Evolutionary conservation across 495 filamentous ascomycete genomes (phyloP).

Genomic region (Podospora australis): DNA sequence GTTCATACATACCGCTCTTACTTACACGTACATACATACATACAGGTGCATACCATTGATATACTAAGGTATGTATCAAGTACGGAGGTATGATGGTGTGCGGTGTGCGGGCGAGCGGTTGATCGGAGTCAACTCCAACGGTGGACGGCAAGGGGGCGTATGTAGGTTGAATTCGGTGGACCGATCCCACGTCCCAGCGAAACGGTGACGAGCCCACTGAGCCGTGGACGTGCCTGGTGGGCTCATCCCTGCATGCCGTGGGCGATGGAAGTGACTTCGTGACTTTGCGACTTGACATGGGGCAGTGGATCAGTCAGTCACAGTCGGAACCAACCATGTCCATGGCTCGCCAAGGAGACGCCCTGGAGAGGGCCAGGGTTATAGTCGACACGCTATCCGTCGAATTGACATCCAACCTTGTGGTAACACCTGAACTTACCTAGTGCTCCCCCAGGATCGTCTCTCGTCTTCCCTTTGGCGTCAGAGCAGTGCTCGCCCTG

Average conservation of each 20-base stretch:
- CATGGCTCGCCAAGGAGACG: constrained; percentile 12
- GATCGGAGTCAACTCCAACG: background rate
- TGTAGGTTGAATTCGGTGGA: background rate
- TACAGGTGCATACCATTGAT: too few relatives aligned
- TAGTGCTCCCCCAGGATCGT: constrained; percentile 24
- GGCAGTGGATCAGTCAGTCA: constrained; percentile 5
- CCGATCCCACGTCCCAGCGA: constrained; percentile 15
- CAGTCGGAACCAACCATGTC: constrained; percentile 13
- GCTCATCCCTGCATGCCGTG: constrained; percentile 21
- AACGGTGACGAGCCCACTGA: constrained; percentile 18
- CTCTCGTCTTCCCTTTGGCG: constrained; percentile 15
- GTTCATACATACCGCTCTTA: too few relatives aligned
- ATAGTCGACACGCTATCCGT: constrained; percentile 13
- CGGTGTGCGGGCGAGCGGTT: too few relatives aligned
- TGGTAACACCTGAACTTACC: constrained; percentile 25
- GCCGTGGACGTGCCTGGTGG: constrained; percentile 9
- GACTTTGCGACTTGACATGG: constrained; percentile 9
- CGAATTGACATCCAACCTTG: constrained; percentile 22
- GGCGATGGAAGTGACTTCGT: too few relatives aligned
- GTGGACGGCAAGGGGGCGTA: background rate
- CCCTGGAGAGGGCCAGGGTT: constrained; percentile 14
- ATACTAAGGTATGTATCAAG: too few relatives aligned
- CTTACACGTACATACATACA: too few relatives aligned
- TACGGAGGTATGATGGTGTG: too few relatives aligned
- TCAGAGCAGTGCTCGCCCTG: constrained; percentile 15